Evolutionary conservation across 2,329 filamentous ascomycete genomes (phyloP).

Genomic region (Myriosclerotinia curreyana): DNA sequence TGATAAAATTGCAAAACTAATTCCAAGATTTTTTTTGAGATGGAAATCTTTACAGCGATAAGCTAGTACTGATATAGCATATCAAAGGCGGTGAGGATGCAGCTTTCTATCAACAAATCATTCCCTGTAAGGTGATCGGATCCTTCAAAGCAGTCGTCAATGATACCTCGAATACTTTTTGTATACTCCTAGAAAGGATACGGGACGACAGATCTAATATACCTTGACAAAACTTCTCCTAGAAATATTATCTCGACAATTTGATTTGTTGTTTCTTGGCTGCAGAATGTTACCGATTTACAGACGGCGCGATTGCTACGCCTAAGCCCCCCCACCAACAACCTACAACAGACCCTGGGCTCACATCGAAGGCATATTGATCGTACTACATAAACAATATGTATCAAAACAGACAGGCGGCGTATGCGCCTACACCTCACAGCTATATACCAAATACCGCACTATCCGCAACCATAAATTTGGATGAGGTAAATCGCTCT

Average conservation of each 20-base stretch:
- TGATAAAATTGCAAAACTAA: constrained; percentile 21
- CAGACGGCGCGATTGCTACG: not conserved
- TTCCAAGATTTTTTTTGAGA: constrained; percentile 29
- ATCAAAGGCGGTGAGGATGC: constrained; percentile 19
- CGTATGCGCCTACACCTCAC: constrained; percentile 42
- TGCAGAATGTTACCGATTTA: not conserved
- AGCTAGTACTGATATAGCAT: constrained; percentile 22
- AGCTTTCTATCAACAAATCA: not conserved
- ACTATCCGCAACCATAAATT: constrained; percentile 83
- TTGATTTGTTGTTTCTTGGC: not conserved
- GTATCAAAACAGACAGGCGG: constrained; percentile 38
- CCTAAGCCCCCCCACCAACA: constrained; percentile 17
- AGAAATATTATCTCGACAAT: not conserved
- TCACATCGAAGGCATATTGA: constrained; percentile 5
- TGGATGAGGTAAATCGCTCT: constrained; percentile 70
- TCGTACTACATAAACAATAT: constrained; percentile 28
- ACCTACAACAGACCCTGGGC: not conserved
- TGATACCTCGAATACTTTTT: not conserved
- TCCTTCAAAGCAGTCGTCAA: not conserved
- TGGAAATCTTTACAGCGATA: constrained; percentile 20
- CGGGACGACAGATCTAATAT: no score
- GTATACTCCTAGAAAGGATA: not conserved
- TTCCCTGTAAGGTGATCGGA: not conserved
- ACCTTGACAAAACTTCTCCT: no score
- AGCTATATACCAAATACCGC: constrained; percentile 85